These are phyloP conservation scores for Russula abietina DNA, from an alignment of 768 basidiomycete genomes.

Conservation along the genomic window DNA sequence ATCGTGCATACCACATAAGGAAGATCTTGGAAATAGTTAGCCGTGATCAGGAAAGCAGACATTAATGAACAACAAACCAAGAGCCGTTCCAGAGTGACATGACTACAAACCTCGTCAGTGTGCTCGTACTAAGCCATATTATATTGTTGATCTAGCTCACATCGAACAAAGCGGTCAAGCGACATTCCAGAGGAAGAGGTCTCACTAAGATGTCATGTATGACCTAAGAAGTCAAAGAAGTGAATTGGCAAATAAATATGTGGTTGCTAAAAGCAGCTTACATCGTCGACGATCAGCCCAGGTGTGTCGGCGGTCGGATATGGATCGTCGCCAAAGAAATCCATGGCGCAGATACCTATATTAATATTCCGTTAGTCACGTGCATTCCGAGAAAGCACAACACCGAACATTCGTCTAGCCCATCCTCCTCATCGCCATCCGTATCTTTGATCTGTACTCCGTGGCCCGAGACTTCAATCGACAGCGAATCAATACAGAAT, in stretches of 20 bases:
- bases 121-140: too few relatives aligned
- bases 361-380: neutral
- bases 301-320: neutral
- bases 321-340: neutral
- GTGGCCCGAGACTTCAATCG: neutral
- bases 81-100: slow-evolving; percentile 1
- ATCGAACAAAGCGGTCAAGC: slow-evolving; percentile 5
- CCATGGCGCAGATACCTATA: slow-evolving; percentile 3
- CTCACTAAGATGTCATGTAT: slow-evolving; percentile 1
- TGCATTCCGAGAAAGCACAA: neutral
- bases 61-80: neutral
- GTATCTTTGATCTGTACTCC: neutral
- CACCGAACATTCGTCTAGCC: slow-evolving; percentile 1
- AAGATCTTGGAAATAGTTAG: slow-evolving; percentile 3
- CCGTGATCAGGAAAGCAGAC: neutral
- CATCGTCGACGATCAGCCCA: slow-evolving; percentile 11
- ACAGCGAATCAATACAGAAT: neutral
- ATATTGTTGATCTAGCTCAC: neutral
- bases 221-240: neutral
- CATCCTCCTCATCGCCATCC: neutral
- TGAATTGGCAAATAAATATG: neutral
- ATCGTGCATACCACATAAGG: neutral
- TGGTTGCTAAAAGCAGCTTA: neutral
- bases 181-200: neutral
- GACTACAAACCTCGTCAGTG: neutral